Evolutionary conservation across 129 eudicot species (phyloP), one percentile per base, ranked within the genome.

Genomic region (Pittosporum tobira): DNA sequence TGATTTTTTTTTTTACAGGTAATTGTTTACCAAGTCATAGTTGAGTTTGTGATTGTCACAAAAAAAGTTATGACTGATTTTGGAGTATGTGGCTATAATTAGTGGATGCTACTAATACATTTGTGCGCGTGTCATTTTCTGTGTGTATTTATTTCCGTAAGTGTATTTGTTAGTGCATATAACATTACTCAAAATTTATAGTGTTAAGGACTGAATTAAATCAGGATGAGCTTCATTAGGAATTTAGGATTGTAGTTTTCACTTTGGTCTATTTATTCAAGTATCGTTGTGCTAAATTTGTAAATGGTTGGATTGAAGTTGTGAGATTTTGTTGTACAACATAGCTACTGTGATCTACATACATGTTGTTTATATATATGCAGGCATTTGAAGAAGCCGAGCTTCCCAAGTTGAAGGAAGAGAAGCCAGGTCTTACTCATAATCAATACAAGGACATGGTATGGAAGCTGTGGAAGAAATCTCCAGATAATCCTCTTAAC

Each of bases 301-400:
- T 12, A 48, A 4, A 6, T 34, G 40, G 40, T 52, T 15, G 14
- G 1, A 8, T 10, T 2, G 16, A 18, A 62, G 8, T 12, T 65
- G 46, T 20, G 14, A 48, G 49, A 6, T 20, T 14, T 29, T 52
- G 20, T 38, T 22, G 47, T 13, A 3, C 3, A 21, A 42, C 47
- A 42, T 9, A 7, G 15, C 15, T 42, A 42, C 18, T 30, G 15
- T 38, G 30, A 26, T n/a, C 40, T 52, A 18, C 37, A 26, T n/a
- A n/a, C n/a, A n/a, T n/a, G 31, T 27, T 27, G 5, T 26, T 23
- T 27, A 36, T 46, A 23, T 27, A 19, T 23, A 40, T 60, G 37
- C 40, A 91, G 98, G 98, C 96, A 53, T 91, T 86, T 76, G 96
- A 91, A 75, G 98, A 91, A 77, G 98, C 90, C 28, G 96, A 91